phyloP scores from a whole-genome alignment of 2,329 filamentous ascomycete genomes.

The Sarocladiaceae sp. region DNA sequence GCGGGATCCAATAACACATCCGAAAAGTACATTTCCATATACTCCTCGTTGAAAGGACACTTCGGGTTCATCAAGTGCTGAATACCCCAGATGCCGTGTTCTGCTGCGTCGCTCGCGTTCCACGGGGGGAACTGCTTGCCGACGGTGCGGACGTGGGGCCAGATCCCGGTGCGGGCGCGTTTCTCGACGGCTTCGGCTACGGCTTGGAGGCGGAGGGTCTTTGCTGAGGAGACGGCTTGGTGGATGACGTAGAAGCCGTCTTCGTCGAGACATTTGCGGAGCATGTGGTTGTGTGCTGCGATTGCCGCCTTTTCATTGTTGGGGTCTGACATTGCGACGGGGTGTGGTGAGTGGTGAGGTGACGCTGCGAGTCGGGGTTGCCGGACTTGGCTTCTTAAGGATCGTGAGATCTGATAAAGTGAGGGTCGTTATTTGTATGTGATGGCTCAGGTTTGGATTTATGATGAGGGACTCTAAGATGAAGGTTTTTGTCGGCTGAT shows the following conservation, averaged over 20 bases:
- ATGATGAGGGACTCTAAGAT: no score
- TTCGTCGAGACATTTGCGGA: conserved; percentile 49
- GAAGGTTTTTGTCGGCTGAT: no score
- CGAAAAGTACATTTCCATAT: conserved; percentile 70
- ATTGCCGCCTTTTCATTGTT: no score
- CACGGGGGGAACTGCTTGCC: conserved; percentile 92
- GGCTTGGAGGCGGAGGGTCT: conserved; percentile 55
- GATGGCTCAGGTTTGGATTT: no score
- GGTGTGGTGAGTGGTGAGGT: no score
- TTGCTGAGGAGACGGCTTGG: conserved; percentile 51
- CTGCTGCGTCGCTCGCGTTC: conserved; percentile 49
- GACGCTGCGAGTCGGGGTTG: no score
- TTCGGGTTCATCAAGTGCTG: conserved; percentile 78
- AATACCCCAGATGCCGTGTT: conserved; percentile 72
- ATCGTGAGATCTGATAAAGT: no score
- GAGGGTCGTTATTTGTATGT: no score
- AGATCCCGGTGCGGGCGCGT: conserved; percentile 64
- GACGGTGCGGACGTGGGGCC: conserved; percentile 79
- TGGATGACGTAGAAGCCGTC: conserved; percentile 76
- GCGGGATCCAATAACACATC: conserved; percentile 58
- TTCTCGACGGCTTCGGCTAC: conserved; percentile 55
- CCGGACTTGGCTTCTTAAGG: no score
- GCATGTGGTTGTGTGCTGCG: no score
- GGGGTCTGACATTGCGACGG: no score
- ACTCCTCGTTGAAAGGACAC: conserved; percentile 57